Evolutionary conservation across 2,329 filamentous ascomycete species (phyloP).

Genomic region (Aureobasidium sp.): DNA sequence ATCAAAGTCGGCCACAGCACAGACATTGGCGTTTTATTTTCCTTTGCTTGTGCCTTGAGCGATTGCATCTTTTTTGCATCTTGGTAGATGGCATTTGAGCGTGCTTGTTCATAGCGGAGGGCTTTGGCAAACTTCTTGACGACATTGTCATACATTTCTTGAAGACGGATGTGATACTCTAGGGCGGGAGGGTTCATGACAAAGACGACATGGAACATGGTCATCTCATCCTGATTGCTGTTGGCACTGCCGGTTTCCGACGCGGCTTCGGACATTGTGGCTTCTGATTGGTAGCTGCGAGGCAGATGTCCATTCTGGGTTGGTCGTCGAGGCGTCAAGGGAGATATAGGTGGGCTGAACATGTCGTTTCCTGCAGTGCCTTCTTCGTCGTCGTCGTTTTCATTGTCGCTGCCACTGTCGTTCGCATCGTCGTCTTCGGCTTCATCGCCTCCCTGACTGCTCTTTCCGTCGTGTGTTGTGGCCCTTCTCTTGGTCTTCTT

Average conservation of each 20-base stretch:
- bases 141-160: constrained; percentile 80
- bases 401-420: not conserved
- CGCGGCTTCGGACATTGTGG: constrained; percentile 11
- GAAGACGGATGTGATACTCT: constrained; percentile 61
- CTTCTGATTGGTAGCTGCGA: not conserved
- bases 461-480: not conserved
- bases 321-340: constrained; percentile 1
- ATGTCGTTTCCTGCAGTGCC: not conserved
- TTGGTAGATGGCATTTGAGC: constrained; percentile 82
- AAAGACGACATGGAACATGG: constrained; percentile 97
- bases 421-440: not conserved
- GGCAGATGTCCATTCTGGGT: not conserved
- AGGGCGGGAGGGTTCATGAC: constrained; percentile 72
- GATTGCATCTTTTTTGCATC: constrained; percentile 76
- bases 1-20: constrained; percentile 62
- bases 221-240: constrained; percentile 54
- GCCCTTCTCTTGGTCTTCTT: constrained; percentile 11
- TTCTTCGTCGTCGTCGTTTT: constrained; percentile 1
- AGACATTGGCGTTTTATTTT: constrained; percentile 46
- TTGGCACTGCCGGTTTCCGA: constrained; percentile 26
- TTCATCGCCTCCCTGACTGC: not conserved
- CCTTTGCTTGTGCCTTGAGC: constrained; percentile 69
- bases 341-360: constrained; percentile 1
- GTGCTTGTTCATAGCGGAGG: constrained; percentile 84
- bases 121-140: constrained; percentile 89